Evolutionary conservation across 192 early-diverging fungal genomes (phyloP).

Genomic region (Backusella sp.): DNA sequence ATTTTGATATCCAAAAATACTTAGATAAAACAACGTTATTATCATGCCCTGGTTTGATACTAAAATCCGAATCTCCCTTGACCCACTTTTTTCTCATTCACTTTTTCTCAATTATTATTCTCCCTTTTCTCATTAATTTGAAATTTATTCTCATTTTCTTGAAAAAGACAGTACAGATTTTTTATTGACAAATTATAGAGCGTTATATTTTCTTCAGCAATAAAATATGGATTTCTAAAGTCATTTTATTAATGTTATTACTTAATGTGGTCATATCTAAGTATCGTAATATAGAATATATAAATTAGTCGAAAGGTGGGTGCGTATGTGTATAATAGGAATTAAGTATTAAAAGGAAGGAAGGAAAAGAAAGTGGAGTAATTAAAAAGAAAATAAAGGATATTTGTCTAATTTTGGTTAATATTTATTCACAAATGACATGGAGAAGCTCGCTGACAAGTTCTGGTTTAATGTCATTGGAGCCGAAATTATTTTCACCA

Average conservation of each 20-base stretch:
- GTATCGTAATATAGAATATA: neutral
- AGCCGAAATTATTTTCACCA: constrained; percentile 19
- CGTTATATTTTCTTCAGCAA: too few relatives aligned
- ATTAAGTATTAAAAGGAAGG: neutral
- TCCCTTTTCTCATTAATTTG: too few relatives aligned
- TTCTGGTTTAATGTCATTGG: neutral
- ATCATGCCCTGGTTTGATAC: too few relatives aligned
- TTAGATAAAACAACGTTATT: too few relatives aligned
- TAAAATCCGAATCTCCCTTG: too few relatives aligned
- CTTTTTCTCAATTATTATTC: too few relatives aligned
- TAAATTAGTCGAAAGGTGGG: neutral
- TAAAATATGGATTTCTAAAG: neutral
- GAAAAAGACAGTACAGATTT: too few relatives aligned
- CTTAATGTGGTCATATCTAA: neutral
- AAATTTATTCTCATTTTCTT: too few relatives aligned
- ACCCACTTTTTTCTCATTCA: too few relatives aligned
- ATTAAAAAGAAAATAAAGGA: neutral
- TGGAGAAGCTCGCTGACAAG: neutral
- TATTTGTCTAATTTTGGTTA: neutral
- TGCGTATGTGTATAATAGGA: neutral
- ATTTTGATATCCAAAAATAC: too few relatives aligned
- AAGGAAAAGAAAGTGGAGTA: neutral
- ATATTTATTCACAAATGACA: constrained; percentile 9
- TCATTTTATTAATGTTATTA: neutral
- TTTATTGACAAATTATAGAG: too few relatives aligned